Evolutionary conservation across 2,329 filamentous ascomycete species (phyloP), one percentile per base, ranked within the genome.

Genomic region (Rhinocladiella similis): DNA sequence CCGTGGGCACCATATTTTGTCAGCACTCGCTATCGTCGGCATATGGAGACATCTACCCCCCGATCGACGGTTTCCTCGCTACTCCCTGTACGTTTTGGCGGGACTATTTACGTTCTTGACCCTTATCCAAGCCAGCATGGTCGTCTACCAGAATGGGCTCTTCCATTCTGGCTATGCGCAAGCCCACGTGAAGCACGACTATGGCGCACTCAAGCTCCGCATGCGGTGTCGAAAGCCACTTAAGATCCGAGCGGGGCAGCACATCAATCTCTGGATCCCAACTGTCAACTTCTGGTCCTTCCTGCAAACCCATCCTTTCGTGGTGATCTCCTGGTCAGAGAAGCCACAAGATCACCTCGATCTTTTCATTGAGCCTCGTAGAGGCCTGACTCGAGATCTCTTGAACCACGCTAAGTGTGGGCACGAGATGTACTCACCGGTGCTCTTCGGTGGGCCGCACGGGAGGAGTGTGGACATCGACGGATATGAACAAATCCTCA

Each of bases 391-490:
- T 6, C 49, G 57, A 42, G 57, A 68, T 46, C 59, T 74, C 50
- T 43, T 66, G 43, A 43, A 36, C 47, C 25, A 58, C 47, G 18
- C 43, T 19, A 25, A 18, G 22, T n/a, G 13, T 38, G 38, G 27
- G n/a, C 54, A 41, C 18, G 27, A 57, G 27, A 52, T 12, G 10
- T 39, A 25, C 61, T 50, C n/a, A 25, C 12, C 58, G 22, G 66
- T 66, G 3, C 61, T 74, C 14, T 67, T 75, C 33, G 70, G 63
- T 49, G 68, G 68, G 19, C 70, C 67, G 41, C 60, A 74, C 55
- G 64, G 72, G 36, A 60, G 51, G 5, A 70, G 59, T 59, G 57
- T 67, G 47, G 39, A 56, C 41, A 61, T 70, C 9, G 53, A 59
- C 9, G 52, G 67, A 9, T 74, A 69, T 60, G 62, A 72, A 56